Evolutionary conservation across 2,329 filamentous ascomycete genomes (phyloP).

Genomic region (Boeremia exigua): DNA sequence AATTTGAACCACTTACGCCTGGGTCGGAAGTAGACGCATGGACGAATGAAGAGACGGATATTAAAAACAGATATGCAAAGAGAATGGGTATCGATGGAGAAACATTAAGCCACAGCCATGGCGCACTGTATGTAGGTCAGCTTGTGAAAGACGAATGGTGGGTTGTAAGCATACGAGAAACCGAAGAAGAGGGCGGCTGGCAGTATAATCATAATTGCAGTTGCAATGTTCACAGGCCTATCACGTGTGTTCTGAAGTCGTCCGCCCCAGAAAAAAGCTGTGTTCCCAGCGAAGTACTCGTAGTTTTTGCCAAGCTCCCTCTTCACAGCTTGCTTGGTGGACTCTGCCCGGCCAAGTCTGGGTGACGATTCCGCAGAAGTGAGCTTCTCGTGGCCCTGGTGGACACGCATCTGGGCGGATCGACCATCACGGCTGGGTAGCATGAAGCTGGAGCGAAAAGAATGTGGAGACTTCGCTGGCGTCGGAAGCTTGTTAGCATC

Average conservation of each 20-base stretch:
- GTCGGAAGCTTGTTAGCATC: conserved; percentile 61
- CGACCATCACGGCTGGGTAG: conserved; percentile 63
- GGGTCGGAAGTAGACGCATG: conserved; percentile 93
- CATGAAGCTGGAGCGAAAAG: conserved; percentile 78
- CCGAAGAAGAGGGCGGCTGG: conserved; percentile 84
- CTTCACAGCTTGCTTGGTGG: conserved; percentile 47
- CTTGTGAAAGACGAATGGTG: neutral
- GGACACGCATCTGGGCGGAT: conserved; percentile 54
- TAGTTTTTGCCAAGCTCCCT: conserved; percentile 72
- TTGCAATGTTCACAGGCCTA: conserved; percentile 86
- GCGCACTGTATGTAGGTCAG: conserved; percentile 58
- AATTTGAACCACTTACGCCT: conserved; percentile 68
- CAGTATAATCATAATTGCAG: conserved; percentile 78
- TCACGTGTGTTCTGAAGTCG: conserved; percentile 87
- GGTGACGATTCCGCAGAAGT: conserved; percentile 81
- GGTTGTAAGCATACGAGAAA: conserved; percentile 65
- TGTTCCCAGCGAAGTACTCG: conserved; percentile 94
- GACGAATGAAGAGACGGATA: conserved; percentile 91
- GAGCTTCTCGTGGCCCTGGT: conserved; percentile 77
- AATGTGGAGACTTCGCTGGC: conserved; percentile 73
- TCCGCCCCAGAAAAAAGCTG: conserved; percentile 84
- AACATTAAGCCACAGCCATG: conserved; percentile 84
- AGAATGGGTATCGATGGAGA: conserved; percentile 87
- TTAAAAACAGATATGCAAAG: conserved; percentile 89
- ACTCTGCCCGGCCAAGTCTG: conserved; percentile 58